These are phyloP conservation scores for Umbelopsis vinacea DNA, from an alignment of 192 early-diverging fungal species.

Conservation along the genomic window DNA sequence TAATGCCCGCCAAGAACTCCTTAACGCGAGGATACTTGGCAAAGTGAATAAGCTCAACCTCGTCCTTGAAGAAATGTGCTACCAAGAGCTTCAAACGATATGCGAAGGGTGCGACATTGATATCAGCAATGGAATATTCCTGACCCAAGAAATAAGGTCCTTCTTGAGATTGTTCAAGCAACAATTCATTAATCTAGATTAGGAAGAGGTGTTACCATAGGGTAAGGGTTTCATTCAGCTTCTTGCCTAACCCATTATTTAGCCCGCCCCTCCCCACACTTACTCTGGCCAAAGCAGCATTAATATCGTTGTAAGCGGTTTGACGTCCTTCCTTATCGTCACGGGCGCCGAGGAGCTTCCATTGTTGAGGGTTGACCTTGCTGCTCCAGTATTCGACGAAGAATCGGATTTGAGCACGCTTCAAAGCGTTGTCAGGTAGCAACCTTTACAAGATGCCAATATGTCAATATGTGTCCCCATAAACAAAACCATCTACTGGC, in stretches of 20 bases:
- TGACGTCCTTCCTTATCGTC: constrained; percentile 30
- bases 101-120: constrained; percentile 49
- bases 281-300: constrained; percentile 33
- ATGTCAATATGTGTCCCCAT: neutral
- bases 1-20: neutral
- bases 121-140: constrained; percentile 52
- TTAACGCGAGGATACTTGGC: neutral
- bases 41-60: neutral
- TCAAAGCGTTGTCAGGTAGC: constrained; percentile 47
- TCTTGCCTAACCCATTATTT: neutral
- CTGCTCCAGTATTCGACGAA: constrained; percentile 48
- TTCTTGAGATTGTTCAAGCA: constrained; percentile 32
- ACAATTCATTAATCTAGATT: constrained; percentile 44
- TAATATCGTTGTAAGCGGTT: constrained; percentile 32
- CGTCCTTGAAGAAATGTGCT: constrained; percentile 20
- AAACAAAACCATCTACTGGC: neutral
- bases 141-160: constrained; percentile 54
- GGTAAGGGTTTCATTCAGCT: neutral
- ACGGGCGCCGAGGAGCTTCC: constrained; percentile 30
- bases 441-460: constrained; percentile 37
- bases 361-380: constrained; percentile 30
- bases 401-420: constrained; percentile 47
- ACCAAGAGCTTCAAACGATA: constrained; percentile 35
- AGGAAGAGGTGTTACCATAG: neutral
- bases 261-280: neutral